These are phyloP conservation scores for Apiotrichum gamsii DNA, from an alignment of 1,284 basidiomycete species.

Conservation along the genomic window DNA sequence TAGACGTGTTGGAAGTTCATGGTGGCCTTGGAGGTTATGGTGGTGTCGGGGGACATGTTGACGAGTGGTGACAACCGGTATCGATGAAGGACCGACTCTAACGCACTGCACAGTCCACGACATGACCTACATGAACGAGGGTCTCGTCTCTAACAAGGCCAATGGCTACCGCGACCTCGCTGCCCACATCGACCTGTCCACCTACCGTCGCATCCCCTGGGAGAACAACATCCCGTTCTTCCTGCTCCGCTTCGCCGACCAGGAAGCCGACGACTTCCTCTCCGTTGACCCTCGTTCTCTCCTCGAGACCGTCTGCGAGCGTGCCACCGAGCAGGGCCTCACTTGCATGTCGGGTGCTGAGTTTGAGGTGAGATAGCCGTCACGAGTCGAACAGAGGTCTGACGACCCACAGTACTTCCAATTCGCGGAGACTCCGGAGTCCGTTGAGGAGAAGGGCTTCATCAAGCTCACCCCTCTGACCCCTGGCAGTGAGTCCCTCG, in stretches of 20 bases:
- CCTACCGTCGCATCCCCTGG: slow-evolving; percentile 84
- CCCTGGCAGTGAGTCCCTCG: slow-evolving; percentile 67
- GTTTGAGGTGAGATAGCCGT: slow-evolving; percentile 63
- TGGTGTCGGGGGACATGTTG: too few species aligned
- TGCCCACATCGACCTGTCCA: slow-evolving; percentile 75
- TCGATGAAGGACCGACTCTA: too few species aligned
- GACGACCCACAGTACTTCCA: slow-evolving; percentile 71
- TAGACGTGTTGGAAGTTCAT: slow-evolving; percentile 49
- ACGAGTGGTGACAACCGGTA: too few species aligned
- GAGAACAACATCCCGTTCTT: slow-evolving; percentile 90
- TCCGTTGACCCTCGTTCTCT: slow-evolving; percentile 77
- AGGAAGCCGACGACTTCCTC: slow-evolving; percentile 68
- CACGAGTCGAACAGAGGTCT: not conserved
- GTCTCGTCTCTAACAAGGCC: slow-evolving; percentile 77
- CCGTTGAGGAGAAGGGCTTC: slow-evolving; percentile 71
- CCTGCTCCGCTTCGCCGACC: slow-evolving; percentile 80
- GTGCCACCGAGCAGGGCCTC: slow-evolving; percentile 51
- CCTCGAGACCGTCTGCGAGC: slow-evolving; percentile 58
- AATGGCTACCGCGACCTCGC: slow-evolving; percentile 89
- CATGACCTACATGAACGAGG: slow-evolving; percentile 69
- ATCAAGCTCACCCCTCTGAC: slow-evolving; percentile 70
- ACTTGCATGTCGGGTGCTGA: slow-evolving; percentile 75
- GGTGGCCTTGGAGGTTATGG: too few species aligned
- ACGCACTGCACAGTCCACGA: slow-evolving; percentile 66
- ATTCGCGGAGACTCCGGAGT: slow-evolving; percentile 79